Base-by-base conservation (phyloP, 2,329 filamentous ascomycete genomes). In the Akanthomyces lecanii region DNA sequence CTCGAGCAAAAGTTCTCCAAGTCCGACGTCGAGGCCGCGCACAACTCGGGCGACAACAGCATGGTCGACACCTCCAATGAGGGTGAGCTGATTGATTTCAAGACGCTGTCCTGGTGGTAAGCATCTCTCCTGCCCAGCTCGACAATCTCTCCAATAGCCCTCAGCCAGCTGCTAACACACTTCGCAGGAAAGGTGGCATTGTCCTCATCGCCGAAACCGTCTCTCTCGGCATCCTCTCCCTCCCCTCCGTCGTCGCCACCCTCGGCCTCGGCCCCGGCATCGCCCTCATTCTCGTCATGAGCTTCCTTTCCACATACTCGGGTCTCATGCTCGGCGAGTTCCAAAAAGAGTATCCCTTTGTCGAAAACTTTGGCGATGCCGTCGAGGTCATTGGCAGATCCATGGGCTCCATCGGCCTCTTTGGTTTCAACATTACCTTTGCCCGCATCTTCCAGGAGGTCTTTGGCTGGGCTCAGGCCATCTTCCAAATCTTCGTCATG, bases 191-290 rank as follows among this genome's bases (percentile, higher is more conserved):
- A 72, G 79, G 78, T 40, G 75, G 76, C 2, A 74, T 79, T 28
- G 73, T 79, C 50, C 67, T 79, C 63, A 76, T 79, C 57, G 77
- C 77, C 16, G 77, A 79, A 62, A 79, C 78, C 1, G 76, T 79
- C 62, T 79, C 76, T 0, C 75, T 80, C n/a, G 78, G 78, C 0
- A 79, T 80, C 72, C 89, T 92, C 77, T 91, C 88, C 0, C 90
- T 92, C 65, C 89, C 89, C 0, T 90, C 87, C 71, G 90, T 89
- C 0, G 87, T 92, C 71, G 88, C 89, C 3, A 78, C 87, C 14
- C 79, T 92, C 50, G 89, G 89, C 4, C 80, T 92, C 16, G 87
- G 89, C 1, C 89, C 89, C 0, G 89, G 89, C n/a, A 77, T 92
- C 61, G 83, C 91, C 65, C 72, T 91, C 71, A 91, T 90, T 50